Evolutionary conservation across 2,329 filamentous ascomycete species (phyloP).

Genomic region (Stagonosporopsis vannaccii): DNA sequence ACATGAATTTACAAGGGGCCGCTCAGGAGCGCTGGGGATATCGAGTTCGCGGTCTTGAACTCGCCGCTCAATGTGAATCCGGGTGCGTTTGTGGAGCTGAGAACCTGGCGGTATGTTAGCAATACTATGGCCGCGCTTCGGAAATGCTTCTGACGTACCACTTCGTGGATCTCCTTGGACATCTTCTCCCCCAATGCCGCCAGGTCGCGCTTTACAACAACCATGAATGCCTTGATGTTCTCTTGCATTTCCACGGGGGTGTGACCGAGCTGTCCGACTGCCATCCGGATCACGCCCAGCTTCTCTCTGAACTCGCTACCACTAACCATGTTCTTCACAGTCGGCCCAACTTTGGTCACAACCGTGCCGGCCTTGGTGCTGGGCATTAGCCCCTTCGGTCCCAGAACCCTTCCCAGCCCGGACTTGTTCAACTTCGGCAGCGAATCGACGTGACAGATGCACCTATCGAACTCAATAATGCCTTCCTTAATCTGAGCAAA

Average conservation of each 20-base stretch:
- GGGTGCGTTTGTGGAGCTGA: conserved; percentile 87
- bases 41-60: conserved; percentile 63
- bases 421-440: conserved; percentile 82
- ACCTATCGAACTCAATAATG: conserved; percentile 84
- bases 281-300: conserved; percentile 82
- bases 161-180: conserved; percentile 76
- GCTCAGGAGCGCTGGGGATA: conserved; percentile 50
- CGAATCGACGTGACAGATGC: conserved; percentile 83
- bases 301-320: conserved; percentile 88
- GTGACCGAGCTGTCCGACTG: conserved; percentile 90
- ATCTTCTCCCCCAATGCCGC: conserved; percentile 68
- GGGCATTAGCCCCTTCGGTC: conserved; percentile 92
- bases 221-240: conserved; percentile 82
- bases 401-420: conserved; percentile 79
- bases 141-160: conserved; percentile 55
- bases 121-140: conserved; percentile 9
- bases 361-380: conserved; percentile 87
- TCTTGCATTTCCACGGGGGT: conserved; percentile 83
- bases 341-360: conserved; percentile 76
- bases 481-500: conserved; percentile 81
- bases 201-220: conserved; percentile 82
- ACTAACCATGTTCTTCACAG: conserved; percentile 82
- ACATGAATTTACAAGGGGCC: conserved; percentile 41
- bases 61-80: conserved; percentile 86
- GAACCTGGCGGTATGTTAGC: conserved; percentile 63